Percentiles rank a stretch among this genome's conserved stretches.
These are phyloP conservation scores for Acer saccharum DNA, from an alignment of 345 rosid species.

Conservation along the genomic window DNA sequence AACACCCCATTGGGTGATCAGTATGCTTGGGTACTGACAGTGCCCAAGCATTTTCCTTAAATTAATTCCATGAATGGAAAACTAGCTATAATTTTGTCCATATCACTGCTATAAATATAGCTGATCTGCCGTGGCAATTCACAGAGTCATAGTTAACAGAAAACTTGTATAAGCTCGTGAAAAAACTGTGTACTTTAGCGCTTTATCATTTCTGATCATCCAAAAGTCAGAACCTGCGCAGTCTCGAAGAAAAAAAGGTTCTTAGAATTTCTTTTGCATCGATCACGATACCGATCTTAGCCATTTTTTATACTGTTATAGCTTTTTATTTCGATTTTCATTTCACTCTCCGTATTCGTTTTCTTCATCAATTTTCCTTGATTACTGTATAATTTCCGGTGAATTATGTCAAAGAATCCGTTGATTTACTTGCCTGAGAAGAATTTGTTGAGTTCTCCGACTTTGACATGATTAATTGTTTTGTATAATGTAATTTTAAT, in stretches of 20 bases:
- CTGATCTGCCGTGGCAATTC: background rate
- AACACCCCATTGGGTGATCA: no score
- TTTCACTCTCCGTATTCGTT: background rate
- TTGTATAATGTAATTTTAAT: no score
- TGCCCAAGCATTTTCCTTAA: no score
- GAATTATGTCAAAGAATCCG: background rate
- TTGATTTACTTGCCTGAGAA: background rate
- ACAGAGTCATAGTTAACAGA: background rate
- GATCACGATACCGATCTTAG: conserved; percentile 20
- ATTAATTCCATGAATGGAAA: background rate
- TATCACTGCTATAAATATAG: background rate
- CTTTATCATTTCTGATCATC: background rate
- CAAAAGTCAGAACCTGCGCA: background rate
- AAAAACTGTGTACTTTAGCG: background rate
- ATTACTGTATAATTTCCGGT: background rate
- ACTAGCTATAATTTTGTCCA: background rate
- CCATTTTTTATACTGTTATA: background rate
- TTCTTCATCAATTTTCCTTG: background rate
- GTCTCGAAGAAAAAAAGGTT: conserved; percentile 11
- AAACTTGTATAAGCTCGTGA: background rate
- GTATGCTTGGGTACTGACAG: no score
- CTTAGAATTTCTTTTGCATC: background rate
- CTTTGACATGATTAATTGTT: no score
- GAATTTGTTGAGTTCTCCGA: background rate
- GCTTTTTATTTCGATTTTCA: background rate